Evolutionary conservation across 1,284 basidiomycete genomes (phyloP).

Genomic region (Ceratobasidium sp.): DNA sequence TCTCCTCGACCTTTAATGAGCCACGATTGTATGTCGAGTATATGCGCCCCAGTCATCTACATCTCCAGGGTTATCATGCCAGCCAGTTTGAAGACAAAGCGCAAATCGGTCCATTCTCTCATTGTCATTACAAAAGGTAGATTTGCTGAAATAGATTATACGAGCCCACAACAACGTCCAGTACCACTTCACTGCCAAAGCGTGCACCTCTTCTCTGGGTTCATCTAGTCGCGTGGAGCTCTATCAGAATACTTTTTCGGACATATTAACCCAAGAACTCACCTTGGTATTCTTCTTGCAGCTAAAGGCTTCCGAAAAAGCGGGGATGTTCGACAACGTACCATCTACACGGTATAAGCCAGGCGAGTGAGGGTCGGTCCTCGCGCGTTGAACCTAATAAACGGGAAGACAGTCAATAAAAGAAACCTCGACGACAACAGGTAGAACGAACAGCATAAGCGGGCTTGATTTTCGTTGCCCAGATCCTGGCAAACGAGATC

Average conservation of each 20-base stretch:
- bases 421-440: slow-evolving; percentile 51
- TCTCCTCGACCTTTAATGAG: too few species aligned
- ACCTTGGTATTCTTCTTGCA: slow-evolving; percentile 79
- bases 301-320: slow-evolving; percentile 82
- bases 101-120: slow-evolving; percentile 7
- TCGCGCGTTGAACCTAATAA: slow-evolving; percentile 77
- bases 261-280: slow-evolving; percentile 46
- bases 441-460: slow-evolving; percentile 69
- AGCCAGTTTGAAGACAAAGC: not conserved
- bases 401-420: not conserved
- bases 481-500: slow-evolving; percentile 83
- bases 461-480: slow-evolving; percentile 81
- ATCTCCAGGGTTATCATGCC: not conserved
- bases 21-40: not conserved
- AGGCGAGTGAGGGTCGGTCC: slow-evolving; percentile 91
- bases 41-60: not conserved
- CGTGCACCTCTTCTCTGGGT: slow-evolving; percentile 70
- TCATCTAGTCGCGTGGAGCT: slow-evolving; percentile 70
- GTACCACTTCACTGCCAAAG: slow-evolving; percentile 66
- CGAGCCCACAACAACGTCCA: not conserved
- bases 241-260: slow-evolving; percentile 27
- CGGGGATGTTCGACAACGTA: slow-evolving; percentile 82
- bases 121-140: slow-evolving; percentile 34
- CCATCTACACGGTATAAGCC: slow-evolving; percentile 83
- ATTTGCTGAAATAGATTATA: slow-evolving; percentile 37